Evolutionary conservation across 139 green algal genomes (phyloP).

Genomic region (Chlorella sp.): DNA sequence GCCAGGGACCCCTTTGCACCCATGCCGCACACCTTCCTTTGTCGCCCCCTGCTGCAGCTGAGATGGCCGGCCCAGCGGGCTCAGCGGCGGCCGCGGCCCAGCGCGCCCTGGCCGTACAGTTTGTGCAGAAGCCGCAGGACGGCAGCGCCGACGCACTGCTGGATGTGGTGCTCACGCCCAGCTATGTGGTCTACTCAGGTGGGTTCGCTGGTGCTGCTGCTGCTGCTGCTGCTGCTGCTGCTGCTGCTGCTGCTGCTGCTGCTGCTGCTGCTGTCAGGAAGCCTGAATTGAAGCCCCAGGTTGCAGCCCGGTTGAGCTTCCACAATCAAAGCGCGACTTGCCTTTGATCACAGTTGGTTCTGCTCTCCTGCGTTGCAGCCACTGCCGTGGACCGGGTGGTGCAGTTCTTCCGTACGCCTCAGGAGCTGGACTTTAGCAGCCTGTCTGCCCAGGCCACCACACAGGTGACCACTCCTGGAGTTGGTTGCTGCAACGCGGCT

Average conservation of each 20-base stretch:
- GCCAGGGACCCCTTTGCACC: not conserved
- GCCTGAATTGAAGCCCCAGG: not conserved
- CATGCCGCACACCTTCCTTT: not conserved
- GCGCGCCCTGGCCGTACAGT: slow-evolving; percentile 45
- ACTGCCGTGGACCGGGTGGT: slow-evolving; percentile 62
- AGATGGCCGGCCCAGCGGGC: not conserved
- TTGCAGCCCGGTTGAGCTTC: not conserved
- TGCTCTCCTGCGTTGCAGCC: slow-evolving; percentile 14
- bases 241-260: not conserved
- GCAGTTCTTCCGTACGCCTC: slow-evolving; percentile 76
- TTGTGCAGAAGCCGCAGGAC: slow-evolving; percentile 79
- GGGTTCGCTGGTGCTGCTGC: not conserved
- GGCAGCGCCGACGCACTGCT: slow-evolving; percentile 63
- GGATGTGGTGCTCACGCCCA: slow-evolving; percentile 68
- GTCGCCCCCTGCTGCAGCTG: not conserved
- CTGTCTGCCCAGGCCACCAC: slow-evolving; percentile 18
- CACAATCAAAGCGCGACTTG: no score
- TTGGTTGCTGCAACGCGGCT: not conserved
- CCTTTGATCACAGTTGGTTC: no score
- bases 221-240: not conserved
- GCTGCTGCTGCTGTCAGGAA: not conserved
- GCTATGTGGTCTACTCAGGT: slow-evolving; percentile 81
- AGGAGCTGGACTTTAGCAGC: slow-evolving; percentile 27
- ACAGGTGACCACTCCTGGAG: no score
- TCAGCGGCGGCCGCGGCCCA: not conserved